Evolutionary conservation across 169 alveolate genomes (phyloP), one percentile per base, ranked within the genome.

Genomic region (Babesia gibsoni): DNA sequence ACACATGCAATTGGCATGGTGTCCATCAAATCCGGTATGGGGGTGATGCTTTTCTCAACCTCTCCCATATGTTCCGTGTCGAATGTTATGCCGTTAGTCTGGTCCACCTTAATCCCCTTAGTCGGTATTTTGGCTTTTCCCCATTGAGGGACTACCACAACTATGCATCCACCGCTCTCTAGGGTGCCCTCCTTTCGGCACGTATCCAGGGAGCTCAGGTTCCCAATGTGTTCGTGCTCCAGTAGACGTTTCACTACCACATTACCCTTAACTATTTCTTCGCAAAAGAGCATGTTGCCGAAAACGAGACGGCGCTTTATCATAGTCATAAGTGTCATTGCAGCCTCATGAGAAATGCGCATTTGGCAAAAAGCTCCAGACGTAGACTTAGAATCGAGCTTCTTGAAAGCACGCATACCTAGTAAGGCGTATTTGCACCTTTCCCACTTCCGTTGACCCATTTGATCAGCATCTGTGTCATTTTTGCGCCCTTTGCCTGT

Each of bases 291-390:
- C 23, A 30, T 12, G 39, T 74, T 67, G 7, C 73, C 64, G 16
- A 53, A 63, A 2, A 64, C 18, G 25, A 56, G 61, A 16, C 84
- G 64, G 30, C 73, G 41, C 25, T 48, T 23, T 0, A 53, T n/a
- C 37, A 56, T 52, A 29, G 29, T 22, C 33, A 58, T 49, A 29
- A 74, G 29, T 7, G 59, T 43, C 14, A 42, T 4, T 16, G 73
- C 23, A 25, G 59, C 58, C 32, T 74, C 84, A 49, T 74, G 84
- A 10, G 84, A 48, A 12, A 74, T 54, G 18, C 84, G 73, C 59
- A 74, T 58, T 22, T 29, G 45, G 32, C 84, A 61, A 12, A 25
- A 42, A 0, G 72, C 33, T 14, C 35, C 66, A 16, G 8, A 7
- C 1, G 73, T 52, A 0, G 77, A 64, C 70, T 74, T 74, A 7